Evolutionary conservation across 2,329 filamentous ascomycete genomes (phyloP).

Genomic region (Escovopsis sp.): DNA sequence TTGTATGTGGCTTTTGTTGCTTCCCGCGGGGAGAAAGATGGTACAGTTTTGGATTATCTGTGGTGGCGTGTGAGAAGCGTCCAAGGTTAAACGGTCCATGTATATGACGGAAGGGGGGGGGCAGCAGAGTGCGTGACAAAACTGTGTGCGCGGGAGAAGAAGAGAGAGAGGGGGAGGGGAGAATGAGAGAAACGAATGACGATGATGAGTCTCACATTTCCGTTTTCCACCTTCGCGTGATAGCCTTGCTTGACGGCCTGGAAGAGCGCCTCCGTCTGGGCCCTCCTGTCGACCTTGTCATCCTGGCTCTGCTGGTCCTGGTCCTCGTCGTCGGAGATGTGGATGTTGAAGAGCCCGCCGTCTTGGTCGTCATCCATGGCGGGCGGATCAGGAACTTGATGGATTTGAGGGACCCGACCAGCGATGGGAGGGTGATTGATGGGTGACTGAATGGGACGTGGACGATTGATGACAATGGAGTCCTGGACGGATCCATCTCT

Average conservation of each 20-base stretch:
- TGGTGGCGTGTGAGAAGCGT: background rate
- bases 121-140: too few relatives aligned
- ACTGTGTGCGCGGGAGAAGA: background rate
- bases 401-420: background rate
- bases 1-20: conserved; percentile 32
- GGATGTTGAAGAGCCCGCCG: conserved; percentile 14
- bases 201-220: conserved; percentile 37
- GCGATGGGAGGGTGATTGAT: background rate
- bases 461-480: too few relatives aligned
- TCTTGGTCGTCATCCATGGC: conserved; percentile 6
- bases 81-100: too few relatives aligned
- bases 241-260: conserved; percentile 30
- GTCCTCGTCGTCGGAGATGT: conserved; percentile 18
- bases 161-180: too few relatives aligned
- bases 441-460: background rate
- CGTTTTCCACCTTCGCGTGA: conserved; percentile 35
- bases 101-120: too few relatives aligned
- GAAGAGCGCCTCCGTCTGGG: conserved; percentile 35
- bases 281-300: conserved; percentile 19
- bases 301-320: conserved; percentile 14
- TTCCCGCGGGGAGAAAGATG: conserved; percentile 22
- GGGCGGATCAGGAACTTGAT: background rate
- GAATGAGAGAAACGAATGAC: too few relatives aligned
- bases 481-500: too few relatives aligned
- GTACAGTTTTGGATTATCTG: conserved; percentile 29